These are phyloP conservation scores for Conidiobolus coronatus DNA, from an alignment of 371 early-diverging fungal genomes.

Conservation along the genomic window DNA sequence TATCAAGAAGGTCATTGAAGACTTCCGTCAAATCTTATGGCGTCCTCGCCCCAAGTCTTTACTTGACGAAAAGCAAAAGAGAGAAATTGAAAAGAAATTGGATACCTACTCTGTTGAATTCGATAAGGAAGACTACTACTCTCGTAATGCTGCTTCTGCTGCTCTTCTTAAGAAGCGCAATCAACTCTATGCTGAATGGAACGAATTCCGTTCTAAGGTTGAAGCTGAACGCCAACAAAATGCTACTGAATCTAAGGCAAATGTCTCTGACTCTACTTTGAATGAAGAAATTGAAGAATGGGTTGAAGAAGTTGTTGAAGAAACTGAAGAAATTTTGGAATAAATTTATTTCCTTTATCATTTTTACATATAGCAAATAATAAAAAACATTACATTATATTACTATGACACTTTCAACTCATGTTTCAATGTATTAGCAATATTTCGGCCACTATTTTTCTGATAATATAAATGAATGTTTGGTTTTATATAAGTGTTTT, in stretches of 20 bases:
- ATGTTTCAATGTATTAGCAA: too few relatives aligned
- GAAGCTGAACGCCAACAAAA: conserved; percentile 34
- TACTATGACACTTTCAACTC: too few relatives aligned
- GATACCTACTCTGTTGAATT: conserved; percentile 67
- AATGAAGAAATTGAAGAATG: conserved; percentile 60
- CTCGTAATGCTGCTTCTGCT: conserved; percentile 38
- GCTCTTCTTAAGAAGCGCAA: conserved; percentile 48
- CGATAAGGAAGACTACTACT: conserved; percentile 66
- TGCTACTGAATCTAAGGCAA: conserved; percentile 18
- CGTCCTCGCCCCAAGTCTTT: conserved; percentile 81
- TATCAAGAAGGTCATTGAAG: conserved; percentile 43
- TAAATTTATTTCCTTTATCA: conserved; percentile 1
- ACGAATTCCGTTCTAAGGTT: conserved; percentile 42
- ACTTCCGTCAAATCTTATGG: conserved; percentile 87
- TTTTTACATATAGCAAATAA: too few relatives aligned
- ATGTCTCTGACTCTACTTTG: conserved; percentile 18
- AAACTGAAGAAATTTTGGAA: conserved; percentile 29
- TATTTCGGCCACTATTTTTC: too few relatives aligned
- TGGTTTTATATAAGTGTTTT: too few relatives aligned
- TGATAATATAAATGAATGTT: too few relatives aligned
- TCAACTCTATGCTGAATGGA: conserved; percentile 53
- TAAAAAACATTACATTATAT: too few relatives aligned
- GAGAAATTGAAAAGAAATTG: conserved; percentile 73
- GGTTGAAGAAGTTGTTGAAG: conserved; percentile 54
- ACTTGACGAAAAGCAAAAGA: conserved; percentile 55